Evolutionary conservation across 179 eudicot species (phyloP).

Genomic region (Amaranthus tricolor): DNA sequence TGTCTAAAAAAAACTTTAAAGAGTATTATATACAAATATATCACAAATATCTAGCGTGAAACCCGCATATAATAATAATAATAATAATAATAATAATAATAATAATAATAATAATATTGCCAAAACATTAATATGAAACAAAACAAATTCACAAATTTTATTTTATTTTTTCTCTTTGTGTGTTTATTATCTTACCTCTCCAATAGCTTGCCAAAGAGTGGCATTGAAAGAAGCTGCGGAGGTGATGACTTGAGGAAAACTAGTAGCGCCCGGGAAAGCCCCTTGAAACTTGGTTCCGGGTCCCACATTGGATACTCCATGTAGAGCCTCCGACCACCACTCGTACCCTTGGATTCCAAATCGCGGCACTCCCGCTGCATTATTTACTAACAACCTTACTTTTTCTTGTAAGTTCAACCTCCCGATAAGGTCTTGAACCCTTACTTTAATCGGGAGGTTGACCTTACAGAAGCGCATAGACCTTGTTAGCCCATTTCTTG

Average conservation of each 20-base stretch:
- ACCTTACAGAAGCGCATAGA: slow-evolving; percentile 46
- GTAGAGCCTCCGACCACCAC: slow-evolving; percentile 96
- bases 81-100: no score
- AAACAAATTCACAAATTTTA: no score
- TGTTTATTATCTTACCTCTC: slow-evolving; percentile 25
- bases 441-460: slow-evolving; percentile 29
- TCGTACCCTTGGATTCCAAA: slow-evolving; percentile 65
- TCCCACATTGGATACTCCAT: slow-evolving; percentile 65
- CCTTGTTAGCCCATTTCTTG: slow-evolving; percentile 38
- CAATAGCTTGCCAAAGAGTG: slow-evolving; percentile 48
- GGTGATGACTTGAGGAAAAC: slow-evolving; percentile 48
- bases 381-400: slow-evolving; percentile 46
- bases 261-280: slow-evolving; percentile 40
- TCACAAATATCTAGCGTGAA: no score
- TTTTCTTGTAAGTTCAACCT: slow-evolving; percentile 71
- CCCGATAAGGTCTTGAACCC: slow-evolving; percentile 62
- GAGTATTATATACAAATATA: no score
- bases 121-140: no score
- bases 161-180: no score
- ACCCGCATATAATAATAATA: no score
- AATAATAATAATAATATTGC: no score
- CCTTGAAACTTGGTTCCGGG: slow-evolving; percentile 44
- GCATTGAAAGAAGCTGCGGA: slow-evolving; percentile 45
- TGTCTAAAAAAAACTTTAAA: no score
- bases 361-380: slow-evolving; percentile 60